These are phyloP conservation scores for Saxophila tyrrhenica DNA, from an alignment of 495 filamentous ascomycete genomes.

Conservation along the genomic window DNA sequence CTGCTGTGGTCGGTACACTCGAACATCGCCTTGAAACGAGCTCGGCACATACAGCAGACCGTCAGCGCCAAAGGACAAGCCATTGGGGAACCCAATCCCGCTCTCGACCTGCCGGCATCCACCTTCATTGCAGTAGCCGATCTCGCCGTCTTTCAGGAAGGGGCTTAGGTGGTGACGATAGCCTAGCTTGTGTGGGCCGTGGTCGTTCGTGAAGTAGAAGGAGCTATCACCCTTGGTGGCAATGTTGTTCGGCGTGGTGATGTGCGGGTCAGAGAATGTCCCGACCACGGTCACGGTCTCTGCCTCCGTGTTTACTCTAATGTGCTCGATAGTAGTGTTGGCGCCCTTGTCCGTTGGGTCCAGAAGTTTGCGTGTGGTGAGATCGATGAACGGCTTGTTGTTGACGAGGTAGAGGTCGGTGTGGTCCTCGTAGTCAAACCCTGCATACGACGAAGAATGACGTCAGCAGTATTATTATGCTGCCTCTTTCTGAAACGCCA, in stretches of 20 bases:
- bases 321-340: constrained; percentile 1
- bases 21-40: not conserved
- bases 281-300: not conserved
- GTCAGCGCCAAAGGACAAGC: not conserved
- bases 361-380: not conserved
- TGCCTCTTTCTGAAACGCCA: too few relatives aligned
- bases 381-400: not conserved
- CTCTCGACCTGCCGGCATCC: not conserved
- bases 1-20: not conserved
- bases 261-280: constrained; percentile 1
- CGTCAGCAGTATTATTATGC: too few relatives aligned
- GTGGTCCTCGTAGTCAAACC: not conserved
- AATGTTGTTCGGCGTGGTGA: constrained; percentile 2
- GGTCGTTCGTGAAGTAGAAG: constrained; percentile 7
- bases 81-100: not conserved
- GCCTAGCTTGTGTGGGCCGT: not conserved
- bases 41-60: constrained; percentile 1
- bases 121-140: constrained; percentile 1
- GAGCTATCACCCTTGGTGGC: not conserved
- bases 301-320: not conserved
- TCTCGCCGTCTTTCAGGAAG: not conserved
- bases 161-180: not conserved
- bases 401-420: constrained; percentile 2
- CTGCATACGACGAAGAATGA: too few relatives aligned
- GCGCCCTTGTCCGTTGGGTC: not conserved